phyloP scores from a whole-genome alignment of 495 filamentous ascomycete genomes.

The Podospora comata region DNA sequence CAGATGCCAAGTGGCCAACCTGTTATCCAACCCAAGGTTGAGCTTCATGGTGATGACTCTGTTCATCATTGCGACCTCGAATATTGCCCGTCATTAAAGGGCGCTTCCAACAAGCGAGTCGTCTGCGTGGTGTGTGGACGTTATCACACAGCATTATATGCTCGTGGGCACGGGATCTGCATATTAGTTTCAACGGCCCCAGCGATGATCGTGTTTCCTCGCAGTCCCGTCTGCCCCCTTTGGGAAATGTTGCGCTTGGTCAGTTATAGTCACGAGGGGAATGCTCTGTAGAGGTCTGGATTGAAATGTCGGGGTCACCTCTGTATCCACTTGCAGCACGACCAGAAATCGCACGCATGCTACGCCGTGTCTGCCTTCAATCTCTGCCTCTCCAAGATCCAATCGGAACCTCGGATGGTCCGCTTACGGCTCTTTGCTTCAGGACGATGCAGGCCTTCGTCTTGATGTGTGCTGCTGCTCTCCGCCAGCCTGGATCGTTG shows the following conservation, averaged over 20 bases:
- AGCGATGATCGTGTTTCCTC: neutral
- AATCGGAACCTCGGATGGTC: neutral
- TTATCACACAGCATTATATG: neutral
- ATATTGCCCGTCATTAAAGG: neutral
- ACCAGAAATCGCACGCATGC: conserved; percentile 3
- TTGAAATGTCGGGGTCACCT: neutral
- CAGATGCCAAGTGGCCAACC: neutral
- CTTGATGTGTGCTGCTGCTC: neutral
- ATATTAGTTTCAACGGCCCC: neutral
- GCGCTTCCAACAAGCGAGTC: neutral
- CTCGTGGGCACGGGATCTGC: neutral
- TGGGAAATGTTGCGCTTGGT: conserved; percentile 2
- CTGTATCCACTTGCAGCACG: conserved; percentile 5
- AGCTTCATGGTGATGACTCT: neutral
- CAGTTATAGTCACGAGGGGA: conserved; percentile 1
- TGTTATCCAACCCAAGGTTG: neutral
- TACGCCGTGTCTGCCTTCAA: conserved; percentile 7
- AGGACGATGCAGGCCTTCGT: neutral
- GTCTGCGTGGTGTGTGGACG: neutral
- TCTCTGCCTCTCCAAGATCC: conserved; percentile 4
- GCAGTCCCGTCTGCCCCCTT: neutral
- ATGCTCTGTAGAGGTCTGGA: neutral
- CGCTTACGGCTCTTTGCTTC: neutral
- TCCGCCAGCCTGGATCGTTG: conserved; percentile 7
- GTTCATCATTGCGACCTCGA: neutral